These are phyloP conservation scores for Citrus sp. DNA, from an alignment of 345 rosid species.

Conservation along the genomic window DNA sequence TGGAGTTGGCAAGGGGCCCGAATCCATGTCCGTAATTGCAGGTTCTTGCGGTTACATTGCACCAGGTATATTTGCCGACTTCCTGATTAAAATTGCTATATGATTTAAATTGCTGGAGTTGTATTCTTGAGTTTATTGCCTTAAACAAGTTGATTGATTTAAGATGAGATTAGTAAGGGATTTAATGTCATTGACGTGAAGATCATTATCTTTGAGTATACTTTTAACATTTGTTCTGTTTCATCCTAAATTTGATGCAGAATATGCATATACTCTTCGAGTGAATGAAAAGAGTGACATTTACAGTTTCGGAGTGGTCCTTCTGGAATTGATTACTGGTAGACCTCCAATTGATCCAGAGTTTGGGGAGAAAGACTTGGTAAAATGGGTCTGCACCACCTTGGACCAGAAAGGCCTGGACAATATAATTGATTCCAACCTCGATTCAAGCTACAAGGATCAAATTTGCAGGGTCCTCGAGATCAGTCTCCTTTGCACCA, in stretches of 20 bases:
- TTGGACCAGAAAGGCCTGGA: constrained; percentile 51
- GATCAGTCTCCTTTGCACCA: constrained; percentile 71
- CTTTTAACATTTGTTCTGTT: not conserved
- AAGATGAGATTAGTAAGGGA: not conserved
- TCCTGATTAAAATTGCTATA: not conserved
- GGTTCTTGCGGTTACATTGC: constrained; percentile 97
- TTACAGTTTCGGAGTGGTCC: constrained; percentile 86
- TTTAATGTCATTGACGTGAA: not conserved
- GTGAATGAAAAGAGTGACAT: constrained; percentile 96
- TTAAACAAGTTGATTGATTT: not conserved
- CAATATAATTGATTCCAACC: constrained; percentile 58
- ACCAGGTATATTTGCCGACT: constrained; percentile 54
- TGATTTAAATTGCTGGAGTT: not conserved
- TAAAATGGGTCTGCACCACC: constrained; percentile 62
- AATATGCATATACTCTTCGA: constrained; percentile 78
- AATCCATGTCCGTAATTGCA: constrained; percentile 78
- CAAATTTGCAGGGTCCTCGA: constrained; percentile 64
- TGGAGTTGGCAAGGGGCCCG: constrained; percentile 40
- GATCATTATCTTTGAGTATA: not conserved
- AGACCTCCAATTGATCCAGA: constrained; percentile 63
- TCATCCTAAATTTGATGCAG: constrained; percentile 32
- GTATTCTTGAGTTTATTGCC: not conserved
- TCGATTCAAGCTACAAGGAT: constrained; percentile 43
- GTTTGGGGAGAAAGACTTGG: constrained; percentile 78
- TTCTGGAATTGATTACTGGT: constrained; percentile 80